Evolutionary conservation across 768 basidiomycete genomes (phyloP).

Genomic region (Lactifluus volemus): DNA sequence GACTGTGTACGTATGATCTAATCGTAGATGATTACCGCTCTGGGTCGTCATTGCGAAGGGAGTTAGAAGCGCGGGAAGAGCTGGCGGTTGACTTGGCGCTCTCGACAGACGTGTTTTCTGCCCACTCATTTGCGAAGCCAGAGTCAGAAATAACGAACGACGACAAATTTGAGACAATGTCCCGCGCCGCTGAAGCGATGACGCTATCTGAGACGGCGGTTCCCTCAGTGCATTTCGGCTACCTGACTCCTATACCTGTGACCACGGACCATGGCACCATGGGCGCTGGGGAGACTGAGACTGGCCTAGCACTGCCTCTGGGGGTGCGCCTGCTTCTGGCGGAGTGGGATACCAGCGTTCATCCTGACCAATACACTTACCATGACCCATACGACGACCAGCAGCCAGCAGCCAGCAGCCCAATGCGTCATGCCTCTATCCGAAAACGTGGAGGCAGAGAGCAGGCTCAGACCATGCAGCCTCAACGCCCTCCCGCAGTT

Average conservation of each 20-base stretch:
- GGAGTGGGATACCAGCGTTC: slow-evolving; percentile 55
- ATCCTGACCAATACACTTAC: slow-evolving; percentile 44
- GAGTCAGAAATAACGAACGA: slow-evolving; percentile 21
- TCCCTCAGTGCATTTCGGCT: slow-evolving; percentile 53
- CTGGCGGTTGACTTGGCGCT: slow-evolving; percentile 55
- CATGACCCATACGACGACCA: slow-evolving; percentile 43
- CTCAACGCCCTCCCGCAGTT: neutral
- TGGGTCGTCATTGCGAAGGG: slow-evolving; percentile 34
- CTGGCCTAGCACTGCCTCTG: slow-evolving; percentile 25
- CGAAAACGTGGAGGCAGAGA: neutral
- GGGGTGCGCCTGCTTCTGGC: slow-evolving; percentile 57
- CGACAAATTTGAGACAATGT: slow-evolving; percentile 44
- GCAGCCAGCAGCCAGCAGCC: neutral
- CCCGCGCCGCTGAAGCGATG: slow-evolving; percentile 39
- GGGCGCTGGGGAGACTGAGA: neutral
- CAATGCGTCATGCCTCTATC: neutral
- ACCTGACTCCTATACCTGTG: slow-evolving; percentile 42
- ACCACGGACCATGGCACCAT: slow-evolving; percentile 21
- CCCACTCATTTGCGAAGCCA: slow-evolving; percentile 30
- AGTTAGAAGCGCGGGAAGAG: slow-evolving; percentile 50
- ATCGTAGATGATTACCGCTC: slow-evolving; percentile 30
- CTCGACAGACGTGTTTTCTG: slow-evolving; percentile 48
- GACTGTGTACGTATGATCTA: slow-evolving; percentile 39
- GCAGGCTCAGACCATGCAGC: neutral
- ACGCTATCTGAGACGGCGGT: slow-evolving; percentile 44